Evolutionary conservation across 2,329 filamentous ascomycete genomes (phyloP), one percentile per base, ranked within the genome.

Genomic region (Clonostachys solani): DNA sequence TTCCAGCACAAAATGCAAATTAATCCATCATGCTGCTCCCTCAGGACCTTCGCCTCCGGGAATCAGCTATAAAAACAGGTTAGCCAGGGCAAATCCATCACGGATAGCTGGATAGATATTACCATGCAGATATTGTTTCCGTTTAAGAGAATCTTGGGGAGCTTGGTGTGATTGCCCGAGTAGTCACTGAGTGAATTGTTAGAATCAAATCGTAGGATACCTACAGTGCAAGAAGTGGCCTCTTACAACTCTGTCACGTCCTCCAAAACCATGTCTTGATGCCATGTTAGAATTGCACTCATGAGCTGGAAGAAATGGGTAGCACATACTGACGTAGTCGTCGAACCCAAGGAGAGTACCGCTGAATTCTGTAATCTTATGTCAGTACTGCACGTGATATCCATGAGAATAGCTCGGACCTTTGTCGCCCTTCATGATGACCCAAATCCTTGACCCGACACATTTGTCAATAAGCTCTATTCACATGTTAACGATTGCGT

Each of bases 61-160:
- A 60, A 90, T 89, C 66, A 91, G 76, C 86, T 91, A n/a, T 5
- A 53, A 6, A 42, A 6, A 17, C 36, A 5, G 13, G 47, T 62
- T 36, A 59, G 50, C 16, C 19, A 4, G 19, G 1, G 6, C 6
- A 7, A 34, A 33, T 33, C 1, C 3, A 33, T 7, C 8, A 5
- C 13, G 16, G 7, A 29, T 29, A 29, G 23, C 23, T 29, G 23
- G 9, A 9, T 12, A n/a, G 15, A 56, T 77, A 47, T n/a, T 79
- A 96, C 94, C 94, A 99, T 99, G 87, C 92, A 97, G 54, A 99
- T 90, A 62, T 97, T 97, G 73, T 99, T 99, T 48, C 94, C 94
- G 61, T 99, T 99, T 37, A 99, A 74, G 40, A 99, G 72, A 51
- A 99, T 96, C 77, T 97, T 97, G 45, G 91, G 81, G 38, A 99